These are phyloP conservation scores for Tephrocybe rancida DNA, from an alignment of 768 basidiomycete species.

Conservation along the genomic window DNA sequence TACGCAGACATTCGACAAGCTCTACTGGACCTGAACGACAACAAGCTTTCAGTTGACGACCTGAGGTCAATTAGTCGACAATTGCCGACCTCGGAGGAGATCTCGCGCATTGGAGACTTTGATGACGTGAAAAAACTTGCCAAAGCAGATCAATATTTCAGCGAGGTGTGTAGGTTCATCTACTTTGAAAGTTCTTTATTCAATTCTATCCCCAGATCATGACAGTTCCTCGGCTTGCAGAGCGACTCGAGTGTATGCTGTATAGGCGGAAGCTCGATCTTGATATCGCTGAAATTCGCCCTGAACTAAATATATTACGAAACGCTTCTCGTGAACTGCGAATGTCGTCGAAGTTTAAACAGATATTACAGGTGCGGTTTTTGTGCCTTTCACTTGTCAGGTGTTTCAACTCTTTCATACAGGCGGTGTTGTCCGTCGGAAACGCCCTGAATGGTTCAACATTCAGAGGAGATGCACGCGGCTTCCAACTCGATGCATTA, in stretches of 20 bases:
- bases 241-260: slow-evolving; percentile 81
- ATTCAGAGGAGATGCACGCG: slow-evolving; percentile 82
- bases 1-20: slow-evolving; percentile 70
- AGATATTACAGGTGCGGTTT: slow-evolving; percentile 61
- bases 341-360: slow-evolving; percentile 64
- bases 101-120: slow-evolving; percentile 59
- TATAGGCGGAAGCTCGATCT: slow-evolving; percentile 82
- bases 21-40: slow-evolving; percentile 72
- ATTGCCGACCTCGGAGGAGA: slow-evolving; percentile 81
- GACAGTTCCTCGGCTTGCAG: slow-evolving; percentile 70
- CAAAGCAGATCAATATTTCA: slow-evolving; percentile 84
- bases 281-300: slow-evolving; percentile 81
- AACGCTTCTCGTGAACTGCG: slow-evolving; percentile 73
- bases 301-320: slow-evolving; percentile 75
- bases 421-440: slow-evolving; percentile 78
- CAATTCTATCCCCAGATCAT: slow-evolving; percentile 58
- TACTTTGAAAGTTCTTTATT: not conserved
- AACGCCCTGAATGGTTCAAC: slow-evolving; percentile 83
- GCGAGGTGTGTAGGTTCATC: slow-evolving; percentile 48
- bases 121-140: slow-evolving; percentile 74
- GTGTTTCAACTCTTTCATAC: slow-evolving; percentile 3
- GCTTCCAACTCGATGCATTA: slow-evolving; percentile 83
- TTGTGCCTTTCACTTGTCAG: not conserved
- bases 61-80: slow-evolving; percentile 75
- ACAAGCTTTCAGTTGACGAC: slow-evolving; percentile 68